Percentiles rank a stretch among this genome's conserved stretches.
Evolutionary conservation across 1,139 yeast genomes (phyloP).

Genomic region (Debaryomyces subglobosus): DNA sequence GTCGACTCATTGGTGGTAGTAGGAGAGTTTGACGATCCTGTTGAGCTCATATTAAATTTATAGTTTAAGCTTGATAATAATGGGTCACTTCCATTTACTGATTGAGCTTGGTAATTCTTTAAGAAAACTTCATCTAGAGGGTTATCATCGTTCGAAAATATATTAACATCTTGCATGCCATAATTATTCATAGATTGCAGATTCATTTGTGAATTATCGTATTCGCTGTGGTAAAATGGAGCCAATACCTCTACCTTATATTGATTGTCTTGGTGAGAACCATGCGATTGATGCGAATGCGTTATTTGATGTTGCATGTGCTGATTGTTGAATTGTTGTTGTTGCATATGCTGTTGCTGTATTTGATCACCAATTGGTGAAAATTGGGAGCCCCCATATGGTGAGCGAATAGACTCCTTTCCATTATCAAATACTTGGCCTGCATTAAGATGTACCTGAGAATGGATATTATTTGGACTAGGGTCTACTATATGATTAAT

Average conservation of each 20-base stretch:
- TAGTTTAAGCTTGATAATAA: conserved; percentile 12
- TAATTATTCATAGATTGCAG: conserved; percentile 11
- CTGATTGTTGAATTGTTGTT: background rate
- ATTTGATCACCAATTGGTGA: conserved; percentile 21
- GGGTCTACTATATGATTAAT: background rate
- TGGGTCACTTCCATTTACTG: conserved; percentile 3
- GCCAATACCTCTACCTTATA: conserved; percentile 18
- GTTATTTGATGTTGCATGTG: background rate
- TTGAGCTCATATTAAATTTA: conserved; percentile 21
- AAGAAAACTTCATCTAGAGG: conserved; percentile 44
- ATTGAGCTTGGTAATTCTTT: conserved; percentile 14
- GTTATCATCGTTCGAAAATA: conserved; percentile 40
- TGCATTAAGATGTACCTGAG: background rate
- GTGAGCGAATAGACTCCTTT: conserved; percentile 12
- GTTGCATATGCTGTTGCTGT: background rate
- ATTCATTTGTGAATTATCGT: background rate
- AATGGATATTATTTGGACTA: conserved; percentile 3
- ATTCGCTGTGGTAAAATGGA: conserved; percentile 23
- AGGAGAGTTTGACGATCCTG: conserved; percentile 39
- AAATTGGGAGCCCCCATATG: conserved; percentile 16
- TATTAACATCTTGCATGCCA: conserved; percentile 35
- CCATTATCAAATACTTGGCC: background rate
- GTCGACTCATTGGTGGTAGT: conserved; percentile 40
- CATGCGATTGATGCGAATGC: background rate
- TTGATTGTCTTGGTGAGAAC: background rate